Base-by-base conservation (phyloP, 345 rosid species). In the Orychophragmus violaceus region DNA sequence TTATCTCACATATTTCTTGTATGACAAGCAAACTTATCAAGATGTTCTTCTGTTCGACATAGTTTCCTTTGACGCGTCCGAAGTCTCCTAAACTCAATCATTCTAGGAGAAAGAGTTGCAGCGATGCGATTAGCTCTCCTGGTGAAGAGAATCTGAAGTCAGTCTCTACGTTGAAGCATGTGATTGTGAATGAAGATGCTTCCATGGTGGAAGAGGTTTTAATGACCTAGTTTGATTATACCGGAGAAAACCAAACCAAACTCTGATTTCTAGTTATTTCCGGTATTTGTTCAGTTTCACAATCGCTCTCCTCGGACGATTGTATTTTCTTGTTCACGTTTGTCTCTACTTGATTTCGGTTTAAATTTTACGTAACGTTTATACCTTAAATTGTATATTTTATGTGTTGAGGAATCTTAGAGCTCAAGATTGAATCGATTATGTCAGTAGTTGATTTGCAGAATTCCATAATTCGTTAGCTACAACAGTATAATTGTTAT, bases 11-110 rank as follows among this genome's bases (percentile, higher is more conserved):
- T 18, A 0, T 22, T 57, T 16, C 71, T 58, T 71, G 70, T 27
- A 3, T 44, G 4, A 63, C 75, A 63, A 63, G 69, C 0, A 71
- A 56, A 5, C 59, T 55, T 22, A 52, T 42, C 53, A 21, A 46
- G 39, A 13, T 17, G 44, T 5, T 24, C 3, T 37, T 23, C 36
- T 14, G 10, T 11, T 21, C 6, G 10, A 46, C 27, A 46, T 48
- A 94, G 99, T 67, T 84, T 62, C 99, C 99, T 24, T 57, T 90
- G 78, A 90, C 97, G 69, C 82, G 88, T 45, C 87, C 97, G 10
- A 78, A 82, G 72, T 86, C 90, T 2, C 90, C 87, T 1, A 85
- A 81, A 17, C 82, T 85, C 55, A 74, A 30, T 35, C 22, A 52
- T 0, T 60, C 72, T 56, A 80, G 95, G 67, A 85, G 96, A 81